phyloP scores from a whole-genome alignment of 73 alveolate genomes.

The Blepharisma stoltei region DNA sequence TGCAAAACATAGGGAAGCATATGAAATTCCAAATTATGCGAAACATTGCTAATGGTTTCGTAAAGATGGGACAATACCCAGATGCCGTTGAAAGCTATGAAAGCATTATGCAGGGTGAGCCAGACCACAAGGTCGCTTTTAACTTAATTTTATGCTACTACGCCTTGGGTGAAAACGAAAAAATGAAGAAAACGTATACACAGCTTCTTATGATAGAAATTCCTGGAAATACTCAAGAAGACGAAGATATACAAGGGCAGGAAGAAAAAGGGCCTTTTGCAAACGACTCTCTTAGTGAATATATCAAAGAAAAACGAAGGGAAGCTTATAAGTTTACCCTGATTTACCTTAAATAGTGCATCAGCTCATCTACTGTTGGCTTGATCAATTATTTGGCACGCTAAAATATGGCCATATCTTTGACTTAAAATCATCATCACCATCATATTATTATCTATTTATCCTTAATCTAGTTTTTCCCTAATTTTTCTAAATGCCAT shows the following conservation, averaged over 20 bases:
- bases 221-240: conserved; percentile 87
- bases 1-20: conserved; percentile 92
- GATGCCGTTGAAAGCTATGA: conserved; percentile 89
- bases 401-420: too few species aligned
- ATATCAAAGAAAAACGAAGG: conserved; percentile 88
- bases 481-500: too few species aligned
- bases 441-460: too few species aligned
- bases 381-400: too few species aligned
- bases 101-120: conserved; percentile 69
- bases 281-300: conserved; percentile 90
- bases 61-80: conserved; percentile 86
- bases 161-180: conserved; percentile 87
- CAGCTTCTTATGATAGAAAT: conserved; percentile 79
- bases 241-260: conserved; percentile 69
- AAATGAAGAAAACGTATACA: conserved; percentile 75
- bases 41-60: conserved; percentile 96
- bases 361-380: too few species aligned
- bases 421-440: too few species aligned
- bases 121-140: conserved; percentile 81
- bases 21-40: conserved; percentile 95
- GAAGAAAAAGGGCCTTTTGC: conserved; percentile 44
- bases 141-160: conserved; percentile 86
- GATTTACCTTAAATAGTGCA: too few species aligned
- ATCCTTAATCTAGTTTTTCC: too few species aligned
- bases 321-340: conserved; percentile 63